phyloP scores from a whole-genome alignment of 2,329 filamentous ascomycete genomes.

The Claviceps maximensis region DNA sequence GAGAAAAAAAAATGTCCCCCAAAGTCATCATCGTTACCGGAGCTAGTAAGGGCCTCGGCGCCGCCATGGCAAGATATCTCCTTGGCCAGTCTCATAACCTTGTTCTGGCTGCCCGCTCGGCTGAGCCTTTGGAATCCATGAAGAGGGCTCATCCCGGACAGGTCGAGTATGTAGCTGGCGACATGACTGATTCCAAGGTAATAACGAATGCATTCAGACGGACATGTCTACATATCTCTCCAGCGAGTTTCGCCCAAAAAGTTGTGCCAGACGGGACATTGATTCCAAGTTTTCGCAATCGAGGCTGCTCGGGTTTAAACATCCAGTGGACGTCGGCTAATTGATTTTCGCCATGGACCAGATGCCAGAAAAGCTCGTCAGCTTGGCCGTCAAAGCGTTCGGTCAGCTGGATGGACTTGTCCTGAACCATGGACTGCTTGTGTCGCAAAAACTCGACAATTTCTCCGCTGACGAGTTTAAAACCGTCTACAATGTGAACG shows the following conservation, averaged over 20 bases:
- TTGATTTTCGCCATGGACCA: slow-evolving; percentile 11
- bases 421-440: slow-evolving; percentile 74
- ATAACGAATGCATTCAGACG: too few relatives aligned
- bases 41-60: slow-evolving; percentile 49
- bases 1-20: too few relatives aligned
- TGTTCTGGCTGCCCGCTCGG: slow-evolving; percentile 43
- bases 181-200: slow-evolving; percentile 41
- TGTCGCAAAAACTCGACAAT: slow-evolving; percentile 61
- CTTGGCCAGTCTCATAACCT: slow-evolving; percentile 42
- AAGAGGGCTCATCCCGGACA: slow-evolving; percentile 37
- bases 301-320: too few relatives aligned
- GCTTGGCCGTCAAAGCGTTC: slow-evolving; percentile 53
- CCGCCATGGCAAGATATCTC: slow-evolving; percentile 39
- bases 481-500: slow-evolving; percentile 64
- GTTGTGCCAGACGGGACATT: too few relatives aligned
- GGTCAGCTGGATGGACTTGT: slow-evolving; percentile 68
- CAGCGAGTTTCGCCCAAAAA: too few relatives aligned
- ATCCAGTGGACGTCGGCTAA: not conserved
- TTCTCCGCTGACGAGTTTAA: slow-evolving; percentile 63
- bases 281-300: too few relatives aligned
- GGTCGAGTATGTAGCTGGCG: slow-evolving; percentile 42
- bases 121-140: slow-evolving; percentile 33
- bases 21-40: slow-evolving; percentile 61
- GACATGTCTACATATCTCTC: not conserved
- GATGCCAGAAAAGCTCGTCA: slow-evolving; percentile 48